A percentile compares a stretch with the other conserved stretches of the same genome.
Evolutionary conservation across 176 grass and related monocot species (phyloP).

Genomic region (Cenchrus americanus): DNA sequence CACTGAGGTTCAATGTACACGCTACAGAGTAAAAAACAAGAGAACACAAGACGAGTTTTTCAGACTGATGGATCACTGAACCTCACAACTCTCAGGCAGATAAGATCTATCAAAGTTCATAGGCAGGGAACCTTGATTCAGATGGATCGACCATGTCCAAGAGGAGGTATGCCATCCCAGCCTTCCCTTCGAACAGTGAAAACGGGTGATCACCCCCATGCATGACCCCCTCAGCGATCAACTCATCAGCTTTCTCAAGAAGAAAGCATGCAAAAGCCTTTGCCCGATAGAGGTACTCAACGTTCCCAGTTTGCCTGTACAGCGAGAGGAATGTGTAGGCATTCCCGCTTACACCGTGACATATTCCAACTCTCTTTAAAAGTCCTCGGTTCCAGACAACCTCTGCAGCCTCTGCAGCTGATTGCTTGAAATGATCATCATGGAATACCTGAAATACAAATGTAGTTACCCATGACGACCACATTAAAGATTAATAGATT

Average conservation of each 20-base stretch:
- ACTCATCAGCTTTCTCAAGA: slow-evolving; percentile 58
- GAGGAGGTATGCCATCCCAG: slow-evolving; percentile 85
- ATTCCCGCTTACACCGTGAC: slow-evolving; percentile 88
- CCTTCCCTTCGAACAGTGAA: slow-evolving; percentile 92
- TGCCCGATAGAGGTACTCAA: slow-evolving; percentile 72
- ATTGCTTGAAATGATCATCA: slow-evolving; percentile 69
- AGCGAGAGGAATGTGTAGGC: slow-evolving; percentile 76
- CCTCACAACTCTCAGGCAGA: background rate
- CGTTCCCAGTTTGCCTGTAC: slow-evolving; percentile 66
- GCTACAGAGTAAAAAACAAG: slow-evolving; percentile 22
- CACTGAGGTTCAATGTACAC: background rate
- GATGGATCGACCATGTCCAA: slow-evolving; percentile 74
- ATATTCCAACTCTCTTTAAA: slow-evolving; percentile 85
- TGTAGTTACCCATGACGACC: background rate
- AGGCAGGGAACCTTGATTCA: slow-evolving; percentile 71
- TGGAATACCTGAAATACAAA: slow-evolving; percentile 75
- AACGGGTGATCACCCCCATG: slow-evolving; percentile 82
- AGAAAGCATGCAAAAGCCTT: slow-evolving; percentile 91
- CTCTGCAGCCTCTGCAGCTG: slow-evolving; percentile 71
- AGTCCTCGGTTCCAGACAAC: slow-evolving; percentile 90
- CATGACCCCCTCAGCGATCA: slow-evolving; percentile 74
- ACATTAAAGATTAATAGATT: background rate
- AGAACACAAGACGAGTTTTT: background rate
- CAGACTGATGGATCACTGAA: background rate
- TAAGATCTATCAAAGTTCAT: slow-evolving; percentile 61